Base-by-base conservation (phyloP, 495 filamentous ascomycete species). In the Penicillium crystallinum region DNA sequence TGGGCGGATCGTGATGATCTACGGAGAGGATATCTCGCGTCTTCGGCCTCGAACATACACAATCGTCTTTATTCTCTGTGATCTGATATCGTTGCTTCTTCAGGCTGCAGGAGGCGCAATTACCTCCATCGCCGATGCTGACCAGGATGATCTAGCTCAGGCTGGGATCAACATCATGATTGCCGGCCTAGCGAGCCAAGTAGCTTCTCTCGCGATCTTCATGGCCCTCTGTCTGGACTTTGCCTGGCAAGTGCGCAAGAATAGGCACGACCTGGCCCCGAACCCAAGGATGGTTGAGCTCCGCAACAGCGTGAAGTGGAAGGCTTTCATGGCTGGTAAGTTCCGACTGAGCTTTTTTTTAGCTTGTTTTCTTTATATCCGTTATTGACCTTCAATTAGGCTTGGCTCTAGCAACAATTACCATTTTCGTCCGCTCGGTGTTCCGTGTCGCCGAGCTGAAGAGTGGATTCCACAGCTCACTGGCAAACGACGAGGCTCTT, bases 361-460 rank as follows among this genome's bases (percentile, higher is more conserved):
- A 4, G 17, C n/a, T 36, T 7, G 14, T 36, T 15, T 17, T n/a
- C 34, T 6, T 51, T 12, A 15, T 25, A 27, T 18, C 12, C 11
- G 11, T 30, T 36, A 3, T 33, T 46, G 34, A 27, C 12, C 27
- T 11, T 38, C 10, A 17, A 9, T 17, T n/a, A 47, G 72, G 71
- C 37, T 67, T 80, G 31, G 57, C 61, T 1, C 18, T 79, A 5
- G 75, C 83, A 12, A 84, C 81, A 1, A 30, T 85, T 33, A 70
- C 71, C 52, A 82, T 89, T 55, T 78, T 86, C 58, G 74, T 81
- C 53, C 78, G 85, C 4, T 81, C 73, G 22, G 69, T 83, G 17
- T 89, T 77, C 68, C 77, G 85, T 34, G 80, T 85, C 17, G 81
- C 79, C 11, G 85, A 89, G 73, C 68, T 88, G 42, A 71, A 68